A percentile compares a stretch with the other conserved stretches of the same genome.
These are phyloP conservation scores for Aegle marmelos DNA, from an alignment of 345 rosid species.

Conservation along the genomic window DNA sequence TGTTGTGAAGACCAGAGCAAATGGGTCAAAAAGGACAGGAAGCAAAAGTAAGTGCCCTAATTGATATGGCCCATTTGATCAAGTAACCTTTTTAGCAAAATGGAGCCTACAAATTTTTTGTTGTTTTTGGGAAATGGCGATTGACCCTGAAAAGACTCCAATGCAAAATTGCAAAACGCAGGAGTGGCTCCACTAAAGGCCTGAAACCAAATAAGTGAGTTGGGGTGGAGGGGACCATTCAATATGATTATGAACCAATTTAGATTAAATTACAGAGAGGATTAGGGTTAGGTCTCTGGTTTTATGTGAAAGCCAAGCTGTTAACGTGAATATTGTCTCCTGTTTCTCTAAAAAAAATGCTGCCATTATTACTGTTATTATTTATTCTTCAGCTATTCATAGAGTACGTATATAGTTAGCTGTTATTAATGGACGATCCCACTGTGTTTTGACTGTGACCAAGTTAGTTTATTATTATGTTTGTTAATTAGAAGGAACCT, in stretches of 20 bases:
- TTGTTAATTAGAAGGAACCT: too few relatives aligned
- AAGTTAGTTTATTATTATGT: neutral
- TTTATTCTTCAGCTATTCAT: neutral
- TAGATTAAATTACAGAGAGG: neutral
- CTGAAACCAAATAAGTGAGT: neutral
- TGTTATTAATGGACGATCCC: neutral
- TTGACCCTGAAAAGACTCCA: conserved; percentile 15
- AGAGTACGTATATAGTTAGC: neutral
- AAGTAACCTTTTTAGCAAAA: neutral
- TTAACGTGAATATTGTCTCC: neutral
- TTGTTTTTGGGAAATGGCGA: neutral
- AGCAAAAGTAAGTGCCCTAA: neutral
- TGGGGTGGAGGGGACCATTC: neutral
- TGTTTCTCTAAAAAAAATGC: conserved; percentile 1
- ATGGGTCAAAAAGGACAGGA: neutral
- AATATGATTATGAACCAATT: neutral
- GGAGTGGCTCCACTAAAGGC: neutral
- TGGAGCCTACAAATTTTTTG: conserved; percentile 2
- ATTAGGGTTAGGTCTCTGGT: conserved; percentile 9
- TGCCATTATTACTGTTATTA: neutral
- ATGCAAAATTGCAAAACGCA: conserved; percentile 1
- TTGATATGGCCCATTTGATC: neutral
- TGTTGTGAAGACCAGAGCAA: neutral
- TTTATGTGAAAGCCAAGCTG: conserved; percentile 30
- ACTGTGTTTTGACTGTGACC: neutral